phyloP scores from a whole-genome alignment of 2,329 filamentous ascomycete genomes.

The Ophiocordyceps sinensis region DNA sequence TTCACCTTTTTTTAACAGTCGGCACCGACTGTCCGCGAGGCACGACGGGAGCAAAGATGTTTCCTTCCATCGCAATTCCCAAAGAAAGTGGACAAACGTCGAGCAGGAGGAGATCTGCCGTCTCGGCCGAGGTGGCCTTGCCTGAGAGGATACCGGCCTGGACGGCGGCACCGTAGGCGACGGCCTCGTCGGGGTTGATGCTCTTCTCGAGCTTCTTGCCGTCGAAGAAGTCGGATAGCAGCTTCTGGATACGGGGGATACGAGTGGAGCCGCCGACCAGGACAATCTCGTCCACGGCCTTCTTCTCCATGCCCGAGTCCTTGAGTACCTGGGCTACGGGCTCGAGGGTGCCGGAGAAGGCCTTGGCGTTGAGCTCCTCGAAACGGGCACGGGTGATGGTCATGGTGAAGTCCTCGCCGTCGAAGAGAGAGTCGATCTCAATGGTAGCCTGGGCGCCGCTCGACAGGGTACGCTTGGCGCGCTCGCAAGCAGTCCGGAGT shows the following conservation, averaged over 20 bases:
- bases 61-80: constrained; percentile 98
- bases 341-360: constrained; percentile 84
- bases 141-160: constrained; percentile 98
- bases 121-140: constrained; percentile 93
- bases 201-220: constrained; percentile 99
- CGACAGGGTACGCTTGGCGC: constrained; percentile 97
- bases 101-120: constrained; percentile 83
- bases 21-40: constrained; percentile 65
- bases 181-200: constrained; percentile 99
- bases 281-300: constrained; percentile 91
- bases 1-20: constrained; percentile 57
- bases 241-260: constrained; percentile 98
- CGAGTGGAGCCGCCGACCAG: constrained; percentile 97
- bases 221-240: constrained; percentile 96
- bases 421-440: constrained; percentile 97
- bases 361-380: constrained; percentile 94
- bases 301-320: constrained; percentile 80
- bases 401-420: constrained; percentile 94
- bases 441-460: constrained; percentile 95
- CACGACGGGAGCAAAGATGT: constrained; percentile 94
- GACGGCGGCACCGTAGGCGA: constrained; percentile 96
- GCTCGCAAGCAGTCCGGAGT: constrained; percentile 95
- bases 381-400: constrained; percentile 98
- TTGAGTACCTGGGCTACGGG: constrained; percentile 95
- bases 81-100: constrained; percentile 94